A percentile compares a stretch with the other conserved stretches of the same genome.
These are phyloP conservation scores for Neonectria punicea DNA, from an alignment of 2,329 filamentous ascomycete species.

Conservation along the genomic window DNA sequence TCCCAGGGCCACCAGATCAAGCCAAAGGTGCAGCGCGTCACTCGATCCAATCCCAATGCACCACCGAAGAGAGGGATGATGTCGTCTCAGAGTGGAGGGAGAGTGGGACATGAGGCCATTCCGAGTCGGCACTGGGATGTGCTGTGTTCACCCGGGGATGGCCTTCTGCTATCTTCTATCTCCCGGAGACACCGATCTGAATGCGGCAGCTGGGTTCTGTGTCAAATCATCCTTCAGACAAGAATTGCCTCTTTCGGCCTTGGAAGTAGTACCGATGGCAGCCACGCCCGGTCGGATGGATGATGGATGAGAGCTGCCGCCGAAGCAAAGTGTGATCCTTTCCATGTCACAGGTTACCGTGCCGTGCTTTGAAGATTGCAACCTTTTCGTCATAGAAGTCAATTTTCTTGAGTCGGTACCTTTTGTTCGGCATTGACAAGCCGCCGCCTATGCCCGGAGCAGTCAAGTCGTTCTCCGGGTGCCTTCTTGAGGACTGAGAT, in stretches of 20 bases:
- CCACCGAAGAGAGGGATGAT: constrained; percentile 4
- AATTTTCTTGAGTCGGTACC: constrained; percentile 22
- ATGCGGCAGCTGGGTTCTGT: constrained; percentile 2
- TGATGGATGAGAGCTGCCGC: background rate
- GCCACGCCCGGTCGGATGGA: background rate
- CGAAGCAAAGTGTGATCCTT: background rate
- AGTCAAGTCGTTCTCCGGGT: constrained; percentile 6
- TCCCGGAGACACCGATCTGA: constrained; percentile 10
- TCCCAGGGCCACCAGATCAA: constrained; percentile 1
- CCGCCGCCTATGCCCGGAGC: background rate
- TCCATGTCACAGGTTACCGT: constrained; percentile 21
- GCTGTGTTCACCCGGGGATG: constrained; percentile 7
- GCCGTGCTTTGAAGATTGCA: constrained; percentile 26
- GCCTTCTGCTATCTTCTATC: constrained; percentile 6
- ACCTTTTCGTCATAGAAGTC: constrained; percentile 26
- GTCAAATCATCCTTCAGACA: constrained; percentile 5
- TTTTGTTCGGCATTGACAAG: constrained; percentile 9
- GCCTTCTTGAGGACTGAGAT: constrained; percentile 24
- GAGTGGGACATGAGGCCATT: constrained; percentile 20
- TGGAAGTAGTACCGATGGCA: background rate
- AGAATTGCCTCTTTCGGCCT: constrained; percentile 14
- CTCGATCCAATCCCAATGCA: constrained; percentile 7
- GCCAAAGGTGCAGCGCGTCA: constrained; percentile 12
- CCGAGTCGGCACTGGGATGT: constrained; percentile 3
- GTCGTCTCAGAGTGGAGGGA: constrained; percentile 10